Conservation (phyloP, 225 moss, liverwort and hornwort genomes). For the Asterella californica region DNA sequence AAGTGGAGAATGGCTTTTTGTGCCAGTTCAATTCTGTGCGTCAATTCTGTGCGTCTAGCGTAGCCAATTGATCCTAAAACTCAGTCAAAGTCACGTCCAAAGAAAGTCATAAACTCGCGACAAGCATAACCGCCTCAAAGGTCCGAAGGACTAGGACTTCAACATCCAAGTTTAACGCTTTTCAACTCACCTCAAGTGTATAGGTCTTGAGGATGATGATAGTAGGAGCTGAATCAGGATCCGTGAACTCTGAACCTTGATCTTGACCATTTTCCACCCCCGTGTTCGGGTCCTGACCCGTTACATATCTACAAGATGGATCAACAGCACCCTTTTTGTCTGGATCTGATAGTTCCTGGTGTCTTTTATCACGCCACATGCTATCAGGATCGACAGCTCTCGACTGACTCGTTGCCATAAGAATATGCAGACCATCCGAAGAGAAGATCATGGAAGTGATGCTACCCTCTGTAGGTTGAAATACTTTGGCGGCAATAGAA, state of each 20-base stretch:
- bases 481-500: conserved; percentile 61
- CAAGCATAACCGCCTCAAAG: not conserved
- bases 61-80: not conserved
- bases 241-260: conserved; percentile 16
- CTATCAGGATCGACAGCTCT: conserved; percentile 50
- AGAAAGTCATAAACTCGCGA: not conserved
- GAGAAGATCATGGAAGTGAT: conserved; percentile 82
- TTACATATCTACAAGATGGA: conserved; percentile 53
- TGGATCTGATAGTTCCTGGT: conserved; percentile 3
- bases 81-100: not conserved
- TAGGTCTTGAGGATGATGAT: conserved; percentile 81
- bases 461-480: conserved; percentile 75
- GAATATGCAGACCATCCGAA: conserved; percentile 70
- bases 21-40: too few relatives aligned
- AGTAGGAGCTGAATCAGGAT: conserved; percentile 75
- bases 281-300: conserved; percentile 24
- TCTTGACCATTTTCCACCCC: conserved; percentile 34
- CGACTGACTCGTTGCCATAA: conserved; percentile 74
- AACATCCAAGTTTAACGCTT: not conserved
- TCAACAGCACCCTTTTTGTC: conserved; percentile 32
- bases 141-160: not conserved
- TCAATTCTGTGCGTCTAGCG: too few relatives aligned
- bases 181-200: conserved; percentile 67
- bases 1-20: not conserved
- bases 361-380: conserved; percentile 32